These are phyloP conservation scores for Rhynchosporium agropyri DNA, from an alignment of 2,329 filamentous ascomycete genomes.

Conservation along the genomic window DNA sequence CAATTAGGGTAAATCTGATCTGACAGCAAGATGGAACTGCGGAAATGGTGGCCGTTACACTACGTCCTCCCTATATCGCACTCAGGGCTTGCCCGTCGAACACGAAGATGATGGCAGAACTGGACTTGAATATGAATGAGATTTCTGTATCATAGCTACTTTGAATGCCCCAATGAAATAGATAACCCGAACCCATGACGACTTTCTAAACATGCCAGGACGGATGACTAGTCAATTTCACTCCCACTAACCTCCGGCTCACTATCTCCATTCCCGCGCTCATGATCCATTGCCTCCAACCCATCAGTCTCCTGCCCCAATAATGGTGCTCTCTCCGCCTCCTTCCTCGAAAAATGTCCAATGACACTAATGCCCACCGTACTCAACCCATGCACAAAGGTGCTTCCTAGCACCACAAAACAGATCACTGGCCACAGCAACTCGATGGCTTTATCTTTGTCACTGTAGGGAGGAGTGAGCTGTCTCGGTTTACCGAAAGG, in stretches of 20 bases:
- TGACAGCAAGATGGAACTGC: background rate
- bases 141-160: background rate
- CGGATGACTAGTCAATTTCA: slow-evolving; percentile 21
- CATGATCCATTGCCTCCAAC: slow-evolving; percentile 53
- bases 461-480: slow-evolving; percentile 39
- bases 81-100: too few relatives aligned
- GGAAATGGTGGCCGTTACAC: background rate
- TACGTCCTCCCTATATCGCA: background rate
- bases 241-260: slow-evolving; percentile 41
- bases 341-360: slow-evolving; percentile 50
- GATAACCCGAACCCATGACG: background rate
- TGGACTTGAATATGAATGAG: background rate
- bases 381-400: slow-evolving; percentile 56
- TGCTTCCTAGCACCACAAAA: slow-evolving; percentile 56
- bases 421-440: slow-evolving; percentile 58
- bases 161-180: background rate
- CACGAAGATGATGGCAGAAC: too few relatives aligned
- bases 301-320: slow-evolving; percentile 53
- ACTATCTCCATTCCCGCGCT: slow-evolving; percentile 42
- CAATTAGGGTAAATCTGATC: background rate
- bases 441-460: slow-evolving; percentile 46
- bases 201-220: background rate
- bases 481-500: slow-evolving; percentile 37
- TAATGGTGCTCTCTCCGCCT: slow-evolving; percentile 52
- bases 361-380: slow-evolving; percentile 53